These are phyloP conservation scores for Lepraria neglecta DNA, from an alignment of 495 filamentous ascomycete genomes.

Conservation along the genomic window DNA sequence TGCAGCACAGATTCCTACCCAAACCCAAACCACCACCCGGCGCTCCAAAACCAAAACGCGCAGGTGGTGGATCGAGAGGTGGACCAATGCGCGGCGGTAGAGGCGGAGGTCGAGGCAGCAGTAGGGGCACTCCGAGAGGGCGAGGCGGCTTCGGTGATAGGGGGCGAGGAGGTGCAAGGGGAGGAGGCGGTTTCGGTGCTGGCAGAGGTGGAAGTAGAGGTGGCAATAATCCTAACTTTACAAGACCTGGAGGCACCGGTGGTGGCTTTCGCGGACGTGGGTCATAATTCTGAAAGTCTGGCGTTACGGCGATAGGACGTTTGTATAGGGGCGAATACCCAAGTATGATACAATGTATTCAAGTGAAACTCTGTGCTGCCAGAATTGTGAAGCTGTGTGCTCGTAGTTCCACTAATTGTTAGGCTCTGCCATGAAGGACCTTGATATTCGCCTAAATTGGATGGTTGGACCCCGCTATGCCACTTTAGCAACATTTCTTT, in stretches of 20 bases:
- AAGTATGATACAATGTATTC: background rate
- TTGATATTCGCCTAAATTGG: conserved; percentile 16
- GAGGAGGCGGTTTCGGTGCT: conserved; percentile 31
- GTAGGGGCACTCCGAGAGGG: conserved; percentile 41
- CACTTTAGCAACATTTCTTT: conserved; percentile 2
- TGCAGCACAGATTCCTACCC: conserved; percentile 65
- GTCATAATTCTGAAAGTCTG: conserved; percentile 19
- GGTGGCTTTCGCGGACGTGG: conserved; percentile 24
- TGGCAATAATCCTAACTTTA: conserved; percentile 26
- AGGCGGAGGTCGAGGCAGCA: conserved; percentile 41
- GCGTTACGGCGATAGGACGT: conserved; percentile 19
- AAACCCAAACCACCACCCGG: conserved; percentile 80
- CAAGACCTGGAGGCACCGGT: conserved; percentile 15
- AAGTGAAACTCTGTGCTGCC: background rate
- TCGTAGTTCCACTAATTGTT: background rate
- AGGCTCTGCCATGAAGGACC: background rate
- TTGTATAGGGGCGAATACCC: conserved; percentile 5
- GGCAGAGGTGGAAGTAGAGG: conserved; percentile 26
- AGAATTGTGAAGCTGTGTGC: background rate
- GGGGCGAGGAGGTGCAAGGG: conserved; percentile 35
- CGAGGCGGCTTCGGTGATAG: conserved; percentile 37
- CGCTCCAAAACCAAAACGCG: conserved; percentile 52
- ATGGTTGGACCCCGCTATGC: conserved; percentile 5
- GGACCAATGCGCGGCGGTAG: conserved; percentile 41
- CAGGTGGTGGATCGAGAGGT: conserved; percentile 51